Percentiles rank a stretch among this genome's conserved stretches.
Conservation (phyloP, 2,329 filamentous ascomycete species). For the Corynespora cassiicola region DNA sequence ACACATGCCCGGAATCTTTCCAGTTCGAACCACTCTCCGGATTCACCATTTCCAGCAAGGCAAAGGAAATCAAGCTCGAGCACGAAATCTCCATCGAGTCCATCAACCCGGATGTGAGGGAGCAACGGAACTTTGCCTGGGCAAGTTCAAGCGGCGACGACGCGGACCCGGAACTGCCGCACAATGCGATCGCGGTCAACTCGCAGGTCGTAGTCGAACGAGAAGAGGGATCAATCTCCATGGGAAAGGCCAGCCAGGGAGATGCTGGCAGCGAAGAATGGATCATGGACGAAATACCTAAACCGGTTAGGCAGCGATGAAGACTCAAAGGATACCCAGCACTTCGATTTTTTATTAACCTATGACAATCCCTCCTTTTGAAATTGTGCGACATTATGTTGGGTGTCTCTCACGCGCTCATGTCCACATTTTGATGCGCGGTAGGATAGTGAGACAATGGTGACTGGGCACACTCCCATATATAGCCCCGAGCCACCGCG, state of each 20-base stretch:
- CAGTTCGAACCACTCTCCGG: slow-evolving; percentile 23
- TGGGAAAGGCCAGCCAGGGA: slow-evolving; percentile 8
- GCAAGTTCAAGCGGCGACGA: slow-evolving; percentile 17
- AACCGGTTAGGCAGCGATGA: neutral
- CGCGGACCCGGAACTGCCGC: slow-evolving; percentile 7
- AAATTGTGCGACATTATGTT: too few species aligned
- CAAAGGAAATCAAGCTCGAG: slow-evolving; percentile 8
- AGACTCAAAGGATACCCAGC: neutral
- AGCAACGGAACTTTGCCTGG: slow-evolving; percentile 21
- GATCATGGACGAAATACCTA: slow-evolving; percentile 18
- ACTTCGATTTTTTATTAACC: neutral
- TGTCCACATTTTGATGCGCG: too few species aligned
- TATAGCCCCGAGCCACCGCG: too few species aligned
- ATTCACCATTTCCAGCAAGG: slow-evolving; percentile 17
- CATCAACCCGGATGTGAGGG: slow-evolving; percentile 3
- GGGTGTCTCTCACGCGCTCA: too few species aligned
- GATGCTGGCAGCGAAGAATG: slow-evolving; percentile 24
- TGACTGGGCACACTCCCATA: too few species aligned
- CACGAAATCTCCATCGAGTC: slow-evolving; percentile 5
- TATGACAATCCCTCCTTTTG: too few species aligned
- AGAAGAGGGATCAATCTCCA: slow-evolving; percentile 7
- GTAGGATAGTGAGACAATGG: too few species aligned
- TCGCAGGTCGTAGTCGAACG: slow-evolving; percentile 17
- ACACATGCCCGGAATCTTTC: slow-evolving; percentile 13
- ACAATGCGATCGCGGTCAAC: slow-evolving; percentile 19